Evolutionary conservation across 257 asterid species (phyloP), one percentile per base, ranked within the genome.

Genomic region (Solanum tarijense): DNA sequence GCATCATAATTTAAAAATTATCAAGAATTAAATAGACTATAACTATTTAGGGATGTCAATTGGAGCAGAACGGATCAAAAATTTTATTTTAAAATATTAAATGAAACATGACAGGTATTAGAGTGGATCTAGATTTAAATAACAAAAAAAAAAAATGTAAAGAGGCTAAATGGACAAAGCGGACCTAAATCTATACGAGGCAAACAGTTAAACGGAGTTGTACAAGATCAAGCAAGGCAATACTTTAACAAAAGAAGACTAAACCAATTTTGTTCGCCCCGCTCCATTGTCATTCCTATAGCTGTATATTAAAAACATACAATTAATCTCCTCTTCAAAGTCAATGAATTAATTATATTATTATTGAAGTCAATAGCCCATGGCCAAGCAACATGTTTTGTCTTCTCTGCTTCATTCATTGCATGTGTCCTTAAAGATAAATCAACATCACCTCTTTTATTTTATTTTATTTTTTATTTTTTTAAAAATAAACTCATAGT

Each of bases 331-430:
- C 14, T 39, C 13, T 41, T 25, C n/a, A 79, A 79, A 79, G 85
- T 43, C 85, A 79, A 25, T 27, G 13, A n/a, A 79, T 79, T 25
- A 43, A 13, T 52, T 52, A 7, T 52, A 18, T 52, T 52, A 43
- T 7, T 25, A 27, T 43, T 79, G 13, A 79, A 79, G 85, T 41
- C 85, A 79, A 79, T 25, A 13, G 1, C 35, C 62, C 62, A 29
- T 78, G 35, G 65, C 84, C 65, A 78, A 78, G 62, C 62, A 25
- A 78, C 82, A 73, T 78, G 23, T 14, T 25, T 78, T 13, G 65
- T 78, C 84, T 78, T 12, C 84, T 41, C 34, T 41, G 25, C 38
- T 78, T 78, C 36, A 78, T 78, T 78, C 84, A 78, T 78, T 78
- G 84, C 84, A 78, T 78, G 34, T 78, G 34, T 78, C 34, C 36